Evolutionary conservation across 1,284 basidiomycete genomes (phyloP), one percentile per base, ranked within the genome.

Genomic region (Ceratobasidium sp.): DNA sequence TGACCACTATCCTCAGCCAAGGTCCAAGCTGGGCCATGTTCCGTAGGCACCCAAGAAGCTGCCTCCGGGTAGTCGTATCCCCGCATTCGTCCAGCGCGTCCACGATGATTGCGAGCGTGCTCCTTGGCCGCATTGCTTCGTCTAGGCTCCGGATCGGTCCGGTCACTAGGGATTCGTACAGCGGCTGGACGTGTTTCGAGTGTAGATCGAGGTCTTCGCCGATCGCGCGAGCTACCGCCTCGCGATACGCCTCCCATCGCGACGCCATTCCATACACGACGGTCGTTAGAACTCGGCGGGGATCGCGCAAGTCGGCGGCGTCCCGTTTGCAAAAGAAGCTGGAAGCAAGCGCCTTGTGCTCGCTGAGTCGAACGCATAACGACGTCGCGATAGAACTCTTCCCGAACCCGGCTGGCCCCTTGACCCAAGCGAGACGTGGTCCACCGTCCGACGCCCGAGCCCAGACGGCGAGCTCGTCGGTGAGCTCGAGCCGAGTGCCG

Each of bases 81-180:
- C 73, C 68, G 54, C 68, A 73, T 61, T 78, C 77, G 33, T 78
- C 77, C 35, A 78, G 63, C 0, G 67, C 77, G 42, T 78, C 77
- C n/a, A 76, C 42, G 2, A 78, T 15, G 23, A 78, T 35, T 8
- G 71, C 33, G 8, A 76, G 13, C 17, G 20, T 8, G 2, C 20
- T 11, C 3, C 20, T 10, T 28, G 42, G 42, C 6, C 23, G 17
- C 17, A 39, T 26, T 6, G 35, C 11, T n/a, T 42, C 49, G 5
- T 49, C 8, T 5, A 75, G n/a, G n/a, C 8, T 51, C 20, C 61
- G 2, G n/a, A 78, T n/a, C 1, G 74, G 63, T 35, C 20, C 28
- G n/a, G 17, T 31, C 4, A 75, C 3, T 45, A 75, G 45, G 1
- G 28, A 17, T 8, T n/a, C 13, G 13, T 56, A 75, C 10, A 53